Base-by-base conservation (phyloP, 306 rosid genomes). In the Cucurbita moschata region DNA sequence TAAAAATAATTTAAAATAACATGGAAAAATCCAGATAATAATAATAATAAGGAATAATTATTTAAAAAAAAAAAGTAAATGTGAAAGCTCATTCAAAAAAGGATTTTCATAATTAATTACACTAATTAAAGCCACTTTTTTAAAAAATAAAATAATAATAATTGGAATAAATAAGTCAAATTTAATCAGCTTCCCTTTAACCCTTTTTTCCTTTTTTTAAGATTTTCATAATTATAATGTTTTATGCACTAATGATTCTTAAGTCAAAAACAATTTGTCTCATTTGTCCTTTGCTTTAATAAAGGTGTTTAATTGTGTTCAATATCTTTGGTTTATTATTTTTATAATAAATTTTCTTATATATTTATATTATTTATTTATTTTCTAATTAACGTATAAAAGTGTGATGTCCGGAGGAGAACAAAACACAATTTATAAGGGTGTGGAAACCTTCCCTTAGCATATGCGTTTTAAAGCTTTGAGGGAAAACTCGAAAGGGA, bases 81-180 rank as follows among this genome's bases (percentile, higher is more conserved):
- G 73, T 68, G 56, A 69, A 69, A 43, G 8, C 73, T 38, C 21
- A 26, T 49, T 69, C 15, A 49, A 69, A 69, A 68, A 69, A n/a
- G 6, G 40, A 42, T 67, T 67, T 46, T 67, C 55, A 65, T 30
- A 46, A 67, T 18, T 11, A 67, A 44, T 55, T 67, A 67, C 21
- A 67, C 73, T 69, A 69, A 69, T 69, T 69, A 69, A 69, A 69
- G 73, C 42, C 23, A 69, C 73, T 69, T 46, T 46, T 68, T 68
- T 6, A 5, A 5, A 1, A 11, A 12, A 61, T 5, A 40, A 42
- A 35, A 4, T 3, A 16, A 63, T 7, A 1, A 30, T 30, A 30
- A 30, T 64, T 9, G 14, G 42, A 63, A 63, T 4, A 46, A 46
- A 46, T 1, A 68, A 69, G 73, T 69, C 73, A 69, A 69, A 69